Conservation (phyloP, 1,284 basidiomycete genomes). For the Boletus nobilissimus region DNA sequence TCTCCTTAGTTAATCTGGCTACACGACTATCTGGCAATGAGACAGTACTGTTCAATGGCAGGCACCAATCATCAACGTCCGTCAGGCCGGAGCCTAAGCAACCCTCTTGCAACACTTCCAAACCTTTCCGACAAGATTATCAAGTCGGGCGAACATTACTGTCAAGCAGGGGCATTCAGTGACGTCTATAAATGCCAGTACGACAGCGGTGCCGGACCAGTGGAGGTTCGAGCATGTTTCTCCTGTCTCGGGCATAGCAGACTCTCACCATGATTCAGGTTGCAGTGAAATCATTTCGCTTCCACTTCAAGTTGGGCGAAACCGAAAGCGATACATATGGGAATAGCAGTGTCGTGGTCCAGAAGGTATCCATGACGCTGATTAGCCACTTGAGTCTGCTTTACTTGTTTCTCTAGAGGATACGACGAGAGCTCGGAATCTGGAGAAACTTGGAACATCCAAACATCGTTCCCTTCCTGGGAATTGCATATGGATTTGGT, state of each 20-base stretch:
- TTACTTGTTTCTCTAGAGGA: background rate
- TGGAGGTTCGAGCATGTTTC: background rate
- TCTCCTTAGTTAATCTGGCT: too few species aligned
- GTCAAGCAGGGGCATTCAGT: background rate
- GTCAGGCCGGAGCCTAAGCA: background rate
- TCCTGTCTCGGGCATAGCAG: too few species aligned
- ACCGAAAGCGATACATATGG: background rate
- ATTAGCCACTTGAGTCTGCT: background rate
- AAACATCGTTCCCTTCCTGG: constrained; percentile 9
- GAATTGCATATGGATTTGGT: constrained; percentile 11
- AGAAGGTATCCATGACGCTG: background rate
- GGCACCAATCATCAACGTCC: too few species aligned
- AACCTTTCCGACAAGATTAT: too few species aligned
- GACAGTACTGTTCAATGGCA: too few species aligned
- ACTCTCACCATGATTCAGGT: background rate
- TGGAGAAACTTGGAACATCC: background rate
- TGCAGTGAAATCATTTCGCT: background rate
- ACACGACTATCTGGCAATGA: too few species aligned
- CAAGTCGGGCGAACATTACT: background rate
- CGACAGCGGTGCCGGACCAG: background rate
- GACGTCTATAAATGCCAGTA: constrained; percentile 11
- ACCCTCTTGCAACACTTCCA: background rate
- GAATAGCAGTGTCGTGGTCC: background rate
- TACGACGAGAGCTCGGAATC: constrained; percentile 8
- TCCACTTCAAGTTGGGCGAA: background rate